Percentiles rank a stretch among this genome's conserved stretches.
These are phyloP conservation scores for Daedaleopsis nitida DNA, from an alignment of 768 basidiomycete genomes.

Conservation along the genomic window DNA sequence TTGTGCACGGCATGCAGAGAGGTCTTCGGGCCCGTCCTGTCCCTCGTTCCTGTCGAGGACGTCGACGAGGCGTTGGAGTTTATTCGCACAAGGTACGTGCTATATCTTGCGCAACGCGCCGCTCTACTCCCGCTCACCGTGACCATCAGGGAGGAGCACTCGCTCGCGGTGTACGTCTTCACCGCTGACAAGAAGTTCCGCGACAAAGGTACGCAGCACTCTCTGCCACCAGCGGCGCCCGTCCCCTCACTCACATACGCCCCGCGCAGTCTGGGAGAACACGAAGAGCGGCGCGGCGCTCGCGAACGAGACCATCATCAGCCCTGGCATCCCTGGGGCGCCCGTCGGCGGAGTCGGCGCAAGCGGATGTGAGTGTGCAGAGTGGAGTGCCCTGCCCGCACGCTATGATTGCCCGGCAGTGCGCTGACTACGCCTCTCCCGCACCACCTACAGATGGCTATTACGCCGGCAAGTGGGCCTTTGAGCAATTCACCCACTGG, in stretches of 20 bases:
- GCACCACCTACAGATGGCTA: background rate
- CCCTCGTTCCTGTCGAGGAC: constrained; percentile 69
- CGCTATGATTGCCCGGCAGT: background rate
- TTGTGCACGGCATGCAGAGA: constrained; percentile 48
- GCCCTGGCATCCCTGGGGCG: constrained; percentile 55
- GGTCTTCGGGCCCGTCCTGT: constrained; percentile 81
- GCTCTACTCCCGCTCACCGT: background rate
- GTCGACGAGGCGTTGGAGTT: constrained; percentile 73
- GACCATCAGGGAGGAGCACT: constrained; percentile 53
- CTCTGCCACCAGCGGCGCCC: no score
- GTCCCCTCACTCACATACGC: background rate
- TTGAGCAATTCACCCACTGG: background rate
- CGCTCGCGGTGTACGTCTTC: constrained; percentile 80
- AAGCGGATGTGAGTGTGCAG: constrained; percentile 75
- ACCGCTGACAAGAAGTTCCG: constrained; percentile 59
- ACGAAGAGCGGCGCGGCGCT: constrained; percentile 70
- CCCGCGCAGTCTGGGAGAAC: constrained; percentile 52
- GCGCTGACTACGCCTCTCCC: background rate
- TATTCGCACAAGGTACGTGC: constrained; percentile 56
- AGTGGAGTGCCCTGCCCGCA: background rate
- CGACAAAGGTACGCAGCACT: constrained; percentile 50
- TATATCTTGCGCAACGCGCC: background rate
- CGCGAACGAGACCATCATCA: constrained; percentile 69
- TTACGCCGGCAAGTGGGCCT: background rate
- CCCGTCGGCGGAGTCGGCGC: constrained; percentile 75